These are phyloP conservation scores for Podospora fimiseda DNA, from an alignment of 495 filamentous ascomycete genomes.

Conservation along the genomic window DNA sequence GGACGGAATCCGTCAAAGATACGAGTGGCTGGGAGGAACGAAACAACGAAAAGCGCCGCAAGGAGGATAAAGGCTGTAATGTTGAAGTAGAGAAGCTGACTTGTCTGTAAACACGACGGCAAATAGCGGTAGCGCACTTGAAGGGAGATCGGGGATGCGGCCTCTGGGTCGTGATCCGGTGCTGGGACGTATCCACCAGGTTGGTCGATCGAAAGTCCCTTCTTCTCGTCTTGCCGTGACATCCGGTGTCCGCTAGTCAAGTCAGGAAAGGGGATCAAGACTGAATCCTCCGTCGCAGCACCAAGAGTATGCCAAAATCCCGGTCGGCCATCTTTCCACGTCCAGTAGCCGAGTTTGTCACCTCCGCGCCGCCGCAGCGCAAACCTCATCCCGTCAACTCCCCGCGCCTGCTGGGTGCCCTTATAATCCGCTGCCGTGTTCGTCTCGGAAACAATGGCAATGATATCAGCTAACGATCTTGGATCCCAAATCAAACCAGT, in stretches of 20 bases:
- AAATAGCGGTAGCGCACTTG: constrained; percentile 58
- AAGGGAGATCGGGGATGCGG: constrained; percentile 36
- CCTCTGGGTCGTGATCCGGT: constrained; percentile 17
- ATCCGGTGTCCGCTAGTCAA: constrained; percentile 22
- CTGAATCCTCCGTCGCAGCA: constrained; percentile 27
- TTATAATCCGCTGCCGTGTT: constrained; percentile 65
- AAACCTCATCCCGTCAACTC: constrained; percentile 41
- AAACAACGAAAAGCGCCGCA: constrained; percentile 66
- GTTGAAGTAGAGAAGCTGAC: constrained; percentile 56
- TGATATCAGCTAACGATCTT: constrained; percentile 69
- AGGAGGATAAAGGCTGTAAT: constrained; percentile 59
- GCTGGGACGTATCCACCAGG: constrained; percentile 30
- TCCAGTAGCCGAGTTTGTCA: constrained; percentile 80
- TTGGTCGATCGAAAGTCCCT: constrained; percentile 8
- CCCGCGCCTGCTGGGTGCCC: constrained; percentile 51
- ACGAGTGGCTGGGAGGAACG: constrained; percentile 61
- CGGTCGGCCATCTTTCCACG: constrained; percentile 42
- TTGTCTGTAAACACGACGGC: constrained; percentile 69
- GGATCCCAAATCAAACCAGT: constrained; percentile 85
- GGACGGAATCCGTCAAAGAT: constrained; percentile 65
- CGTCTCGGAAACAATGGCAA: constrained; percentile 67
- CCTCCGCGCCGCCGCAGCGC: constrained; percentile 44
- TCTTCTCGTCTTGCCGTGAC: constrained; percentile 36
- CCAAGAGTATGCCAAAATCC: constrained; percentile 42
- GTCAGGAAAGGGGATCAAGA: constrained; percentile 19